Percentiles rank a stretch among this genome's conserved stretches.
Evolutionary conservation across 2,329 filamentous ascomycete species (phyloP).

Genomic region (Diaporthe sp.): DNA sequence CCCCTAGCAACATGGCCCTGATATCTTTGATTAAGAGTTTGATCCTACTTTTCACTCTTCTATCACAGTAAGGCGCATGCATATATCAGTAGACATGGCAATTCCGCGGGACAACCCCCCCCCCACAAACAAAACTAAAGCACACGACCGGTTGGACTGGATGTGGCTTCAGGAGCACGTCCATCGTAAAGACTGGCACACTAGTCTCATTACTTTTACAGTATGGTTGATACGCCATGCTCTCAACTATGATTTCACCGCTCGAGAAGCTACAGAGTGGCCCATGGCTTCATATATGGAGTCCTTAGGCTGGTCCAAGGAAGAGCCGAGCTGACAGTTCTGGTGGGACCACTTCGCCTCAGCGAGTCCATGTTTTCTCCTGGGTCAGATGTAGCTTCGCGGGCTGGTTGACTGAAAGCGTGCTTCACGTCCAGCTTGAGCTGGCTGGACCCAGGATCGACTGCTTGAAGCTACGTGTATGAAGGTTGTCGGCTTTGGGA

Average conservation of each 20-base stretch:
- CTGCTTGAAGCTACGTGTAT: too few relatives aligned
- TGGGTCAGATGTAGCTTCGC: background rate
- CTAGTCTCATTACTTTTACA: background rate
- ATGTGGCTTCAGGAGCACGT: background rate
- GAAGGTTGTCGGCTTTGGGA: background rate
- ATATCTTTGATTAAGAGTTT: background rate
- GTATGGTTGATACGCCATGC: background rate
- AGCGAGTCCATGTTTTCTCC: background rate
- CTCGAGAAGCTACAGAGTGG: background rate
- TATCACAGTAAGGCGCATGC: background rate
- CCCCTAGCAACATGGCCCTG: too few relatives aligned
- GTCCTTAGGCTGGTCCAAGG: background rate
- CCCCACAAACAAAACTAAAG: background rate
- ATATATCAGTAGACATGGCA: background rate
- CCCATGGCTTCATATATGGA: background rate
- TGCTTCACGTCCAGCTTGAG: too few relatives aligned
- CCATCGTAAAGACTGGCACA: background rate
- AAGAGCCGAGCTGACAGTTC: background rate
- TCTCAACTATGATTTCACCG: too few relatives aligned
- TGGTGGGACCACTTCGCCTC: background rate
- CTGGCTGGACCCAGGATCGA: too few relatives aligned
- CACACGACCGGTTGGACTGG: background rate
- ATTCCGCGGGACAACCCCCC: background rate
- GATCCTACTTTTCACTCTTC: background rate
- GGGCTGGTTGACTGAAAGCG: background rate